phyloP scores from a whole-genome alignment of 176 grass and related monocot genomes.

The Cenchrus purpureus region DNA sequence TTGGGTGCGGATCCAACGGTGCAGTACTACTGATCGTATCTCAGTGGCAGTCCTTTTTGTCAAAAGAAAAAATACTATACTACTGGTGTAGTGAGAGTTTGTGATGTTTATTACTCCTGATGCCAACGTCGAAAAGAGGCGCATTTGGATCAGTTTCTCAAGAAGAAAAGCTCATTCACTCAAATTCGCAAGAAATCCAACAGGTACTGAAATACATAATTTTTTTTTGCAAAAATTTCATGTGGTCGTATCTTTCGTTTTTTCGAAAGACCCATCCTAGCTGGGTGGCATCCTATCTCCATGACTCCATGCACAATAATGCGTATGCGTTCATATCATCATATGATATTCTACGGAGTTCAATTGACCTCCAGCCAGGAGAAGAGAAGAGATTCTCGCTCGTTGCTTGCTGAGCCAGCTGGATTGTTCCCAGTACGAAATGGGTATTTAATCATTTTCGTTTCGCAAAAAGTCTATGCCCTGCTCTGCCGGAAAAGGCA shows the following conservation, averaged over 20 bases:
- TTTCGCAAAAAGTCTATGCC: slow-evolving; percentile 11
- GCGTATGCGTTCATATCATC: not conserved
- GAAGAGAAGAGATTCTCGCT: not conserved
- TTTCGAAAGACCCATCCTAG: not conserved
- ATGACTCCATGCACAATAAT: slow-evolving; percentile 2
- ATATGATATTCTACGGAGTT: not conserved
- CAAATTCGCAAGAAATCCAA: not conserved
- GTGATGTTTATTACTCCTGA: not conserved
- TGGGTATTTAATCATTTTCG: not conserved
- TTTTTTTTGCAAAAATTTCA: not conserved
- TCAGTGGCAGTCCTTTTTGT: not conserved
- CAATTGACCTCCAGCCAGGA: not conserved
- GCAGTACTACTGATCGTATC: rapidly evolving
- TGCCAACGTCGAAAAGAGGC: not conserved
- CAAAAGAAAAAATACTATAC: not conserved
- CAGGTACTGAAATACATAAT: not conserved
- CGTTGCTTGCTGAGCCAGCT: not conserved
- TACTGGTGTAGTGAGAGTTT: not conserved
- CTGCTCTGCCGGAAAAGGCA: slow-evolving; percentile 11
- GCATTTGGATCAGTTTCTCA: not conserved
- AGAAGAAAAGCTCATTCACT: not conserved
- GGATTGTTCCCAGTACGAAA: not conserved
- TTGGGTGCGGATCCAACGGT: not conserved
- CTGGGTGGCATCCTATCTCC: not conserved
- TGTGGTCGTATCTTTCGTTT: not conserved